Evolutionary conservation across 805 yeast species (phyloP).

Genomic region (Tetrapisispora fleetii): DNA sequence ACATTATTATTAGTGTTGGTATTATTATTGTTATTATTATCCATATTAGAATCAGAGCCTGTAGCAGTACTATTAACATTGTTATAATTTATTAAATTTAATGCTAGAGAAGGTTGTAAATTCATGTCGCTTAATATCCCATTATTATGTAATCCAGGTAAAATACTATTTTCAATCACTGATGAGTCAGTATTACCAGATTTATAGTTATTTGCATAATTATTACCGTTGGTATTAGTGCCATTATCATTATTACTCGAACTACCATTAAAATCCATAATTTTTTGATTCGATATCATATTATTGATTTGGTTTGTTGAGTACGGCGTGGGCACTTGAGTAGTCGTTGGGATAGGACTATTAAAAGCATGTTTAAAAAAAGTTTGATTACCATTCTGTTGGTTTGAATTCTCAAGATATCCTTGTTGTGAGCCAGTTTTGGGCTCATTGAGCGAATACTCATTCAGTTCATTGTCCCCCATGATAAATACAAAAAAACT

Average conservation of each 20-base stretch:
- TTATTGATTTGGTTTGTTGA: conserved; percentile 16
- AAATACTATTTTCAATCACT: conserved; percentile 20
- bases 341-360: conserved; percentile 25
- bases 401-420: not conserved
- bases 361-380: conserved; percentile 10
- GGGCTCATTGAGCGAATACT: not conserved
- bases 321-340: conserved; percentile 29
- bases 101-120: conserved; percentile 27
- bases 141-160: conserved; percentile 8
- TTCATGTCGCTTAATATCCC: conserved; percentile 24
- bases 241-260: conserved; percentile 3
- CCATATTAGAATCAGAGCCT: not conserved
- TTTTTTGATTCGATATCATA: conserved; percentile 1
- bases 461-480: not conserved
- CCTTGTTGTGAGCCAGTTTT: not conserved
- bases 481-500: not conserved
- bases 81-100: conserved; percentile 9
- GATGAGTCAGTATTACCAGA: conserved; percentile 15
- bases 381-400: not conserved
- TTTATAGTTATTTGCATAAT: conserved; percentile 1
- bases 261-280: not conserved
- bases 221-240: conserved; percentile 1
- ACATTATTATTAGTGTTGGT: conserved; percentile 11
- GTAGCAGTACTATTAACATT: not conserved
- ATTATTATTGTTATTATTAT: conserved; percentile 1